Conservation (phyloP, 768 basidiomycete genomes). For the Tylopilus sp. region DNA sequence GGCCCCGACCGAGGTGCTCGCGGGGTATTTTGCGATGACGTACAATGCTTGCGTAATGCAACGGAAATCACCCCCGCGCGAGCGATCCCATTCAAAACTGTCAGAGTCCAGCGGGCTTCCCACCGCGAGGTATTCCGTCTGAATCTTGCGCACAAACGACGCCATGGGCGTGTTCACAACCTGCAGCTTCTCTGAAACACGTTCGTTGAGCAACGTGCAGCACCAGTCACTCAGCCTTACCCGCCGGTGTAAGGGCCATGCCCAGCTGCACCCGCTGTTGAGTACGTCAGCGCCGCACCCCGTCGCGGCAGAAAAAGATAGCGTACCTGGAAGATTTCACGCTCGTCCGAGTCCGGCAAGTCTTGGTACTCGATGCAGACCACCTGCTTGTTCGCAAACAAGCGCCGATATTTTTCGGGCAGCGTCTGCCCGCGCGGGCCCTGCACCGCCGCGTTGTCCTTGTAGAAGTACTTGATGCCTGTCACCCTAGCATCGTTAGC, state of each 20-base stretch:
- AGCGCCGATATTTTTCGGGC: conserved; percentile 50
- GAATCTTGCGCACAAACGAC: conserved; percentile 55
- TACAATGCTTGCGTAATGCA: conserved; percentile 54
- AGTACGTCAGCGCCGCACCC: neutral
- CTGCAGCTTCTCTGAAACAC: conserved; percentile 57
- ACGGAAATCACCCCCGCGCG: conserved; percentile 55
- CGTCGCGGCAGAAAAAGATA: neutral
- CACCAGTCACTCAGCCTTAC: conserved; percentile 25
- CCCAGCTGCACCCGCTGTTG: conserved; percentile 71
- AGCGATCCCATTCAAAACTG: conserved; percentile 47
- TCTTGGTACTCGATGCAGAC: conserved; percentile 78
- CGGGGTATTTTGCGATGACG: conserved; percentile 43
- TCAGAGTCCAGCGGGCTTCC: conserved; percentile 35
- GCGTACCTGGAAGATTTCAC: conserved; percentile 70
- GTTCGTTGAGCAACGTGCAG: neutral
- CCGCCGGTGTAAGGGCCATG: conserved; percentile 71
- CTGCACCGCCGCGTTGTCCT: conserved; percentile 17
- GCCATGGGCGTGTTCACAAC: conserved; percentile 58
- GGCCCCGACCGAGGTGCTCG: conserved; percentile 26
- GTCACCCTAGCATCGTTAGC: conserved; percentile 9
- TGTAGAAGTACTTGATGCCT: conserved; percentile 54
- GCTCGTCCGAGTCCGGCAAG: conserved; percentile 52
- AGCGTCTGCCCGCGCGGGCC: conserved; percentile 35
- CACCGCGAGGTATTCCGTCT: conserved; percentile 42
- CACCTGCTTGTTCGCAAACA: conserved; percentile 72